Evolutionary conservation across 202 grass and related monocot species (phyloP).

Genomic region (Digitaria exilis): DNA sequence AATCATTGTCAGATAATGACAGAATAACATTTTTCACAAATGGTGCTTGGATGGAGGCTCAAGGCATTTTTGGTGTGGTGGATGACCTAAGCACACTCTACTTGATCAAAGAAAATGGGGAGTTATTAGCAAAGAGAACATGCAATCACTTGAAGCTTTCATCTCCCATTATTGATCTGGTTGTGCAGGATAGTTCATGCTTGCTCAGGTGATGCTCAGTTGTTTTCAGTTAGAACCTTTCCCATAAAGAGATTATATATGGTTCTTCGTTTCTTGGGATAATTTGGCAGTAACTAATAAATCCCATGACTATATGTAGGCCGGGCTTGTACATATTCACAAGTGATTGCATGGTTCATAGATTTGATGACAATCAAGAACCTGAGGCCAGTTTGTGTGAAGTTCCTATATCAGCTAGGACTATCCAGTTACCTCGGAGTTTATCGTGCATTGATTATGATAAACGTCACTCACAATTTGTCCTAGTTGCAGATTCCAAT

Average conservation of each 20-base stretch:
- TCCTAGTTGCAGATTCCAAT: constrained; percentile 66
- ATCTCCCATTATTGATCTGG: constrained; percentile 54
- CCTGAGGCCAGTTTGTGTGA: constrained; percentile 38
- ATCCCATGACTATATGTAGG: constrained; percentile 57
- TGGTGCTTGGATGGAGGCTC: constrained; percentile 82
- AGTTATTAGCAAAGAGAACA: constrained; percentile 68
- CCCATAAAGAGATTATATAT: not conserved
- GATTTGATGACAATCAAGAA: constrained; percentile 65
- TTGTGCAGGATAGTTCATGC: constrained; percentile 58
- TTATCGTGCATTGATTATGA: constrained; percentile 78
- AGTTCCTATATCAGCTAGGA: constrained; percentile 51
- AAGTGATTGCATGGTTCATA: constrained; percentile 68
- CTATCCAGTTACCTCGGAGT: constrained; percentile 65
- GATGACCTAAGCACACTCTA: constrained; percentile 71
- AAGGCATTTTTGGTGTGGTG: constrained; percentile 71
- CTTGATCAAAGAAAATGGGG: constrained; percentile 86
- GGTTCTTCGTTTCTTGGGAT: not conserved
- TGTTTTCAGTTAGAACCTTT: constrained; percentile 36
- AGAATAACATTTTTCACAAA: constrained; percentile 56
- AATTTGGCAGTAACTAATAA: constrained; percentile 45
- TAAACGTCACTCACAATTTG: constrained; percentile 58
- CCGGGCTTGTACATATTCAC: constrained; percentile 62
- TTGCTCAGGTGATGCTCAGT: constrained; percentile 60
- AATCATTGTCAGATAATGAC: constrained; percentile 73
- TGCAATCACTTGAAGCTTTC: constrained; percentile 75